Evolutionary conservation across 2,329 filamentous ascomycete genomes (phyloP).

Genomic region (Calonectria multiphialidica): DNA sequence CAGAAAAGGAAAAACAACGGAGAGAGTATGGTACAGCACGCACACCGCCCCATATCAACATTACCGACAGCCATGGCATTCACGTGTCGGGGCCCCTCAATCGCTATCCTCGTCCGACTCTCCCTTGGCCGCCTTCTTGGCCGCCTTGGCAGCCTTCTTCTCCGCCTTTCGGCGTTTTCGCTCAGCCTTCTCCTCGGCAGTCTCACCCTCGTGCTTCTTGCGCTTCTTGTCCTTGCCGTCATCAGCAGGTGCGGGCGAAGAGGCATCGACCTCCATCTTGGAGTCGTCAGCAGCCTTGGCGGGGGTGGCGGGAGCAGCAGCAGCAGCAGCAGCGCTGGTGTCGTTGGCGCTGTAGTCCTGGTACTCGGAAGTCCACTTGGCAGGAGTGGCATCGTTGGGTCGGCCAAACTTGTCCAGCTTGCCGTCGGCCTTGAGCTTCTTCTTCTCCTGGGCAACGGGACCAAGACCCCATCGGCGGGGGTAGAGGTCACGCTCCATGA

Average conservation of each 20-base stretch:
- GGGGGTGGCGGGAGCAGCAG: conserved; percentile 58
- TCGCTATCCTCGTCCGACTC: conserved; percentile 67
- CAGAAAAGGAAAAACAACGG: conserved; percentile 32
- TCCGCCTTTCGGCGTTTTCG: conserved; percentile 71
- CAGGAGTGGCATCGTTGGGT: conserved; percentile 90
- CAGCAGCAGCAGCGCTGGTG: conserved; percentile 58
- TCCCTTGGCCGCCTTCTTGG: conserved; percentile 66
- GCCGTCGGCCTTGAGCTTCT: conserved; percentile 98
- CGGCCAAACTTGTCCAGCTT: conserved; percentile 99
- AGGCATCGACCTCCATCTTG: conserved; percentile 51
- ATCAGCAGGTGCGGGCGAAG: conserved; percentile 57
- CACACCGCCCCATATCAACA: conserved; percentile 42
- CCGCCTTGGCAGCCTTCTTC: conserved; percentile 69
- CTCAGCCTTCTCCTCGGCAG: conserved; percentile 74
- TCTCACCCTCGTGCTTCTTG: conserved; percentile 87
- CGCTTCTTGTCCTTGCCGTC: conserved; percentile 74
- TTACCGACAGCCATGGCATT: conserved; percentile 37
- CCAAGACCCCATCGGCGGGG: conserved; percentile 96
- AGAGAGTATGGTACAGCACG: conserved; percentile 45
- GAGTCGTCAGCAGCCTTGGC: conserved; percentile 53
- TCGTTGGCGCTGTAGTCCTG: conserved; percentile 82
- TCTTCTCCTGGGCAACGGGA: conserved; percentile 94
- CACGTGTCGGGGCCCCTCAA: conserved; percentile 45
- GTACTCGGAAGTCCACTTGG: conserved; percentile 93
- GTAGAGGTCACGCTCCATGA: conserved; percentile 99